A percentile compares a stretch with the other conserved stretches of the same genome.
phyloP scores from a whole-genome alignment of 2,329 filamentous ascomycete species.

The Hypoxylon sp. region DNA sequence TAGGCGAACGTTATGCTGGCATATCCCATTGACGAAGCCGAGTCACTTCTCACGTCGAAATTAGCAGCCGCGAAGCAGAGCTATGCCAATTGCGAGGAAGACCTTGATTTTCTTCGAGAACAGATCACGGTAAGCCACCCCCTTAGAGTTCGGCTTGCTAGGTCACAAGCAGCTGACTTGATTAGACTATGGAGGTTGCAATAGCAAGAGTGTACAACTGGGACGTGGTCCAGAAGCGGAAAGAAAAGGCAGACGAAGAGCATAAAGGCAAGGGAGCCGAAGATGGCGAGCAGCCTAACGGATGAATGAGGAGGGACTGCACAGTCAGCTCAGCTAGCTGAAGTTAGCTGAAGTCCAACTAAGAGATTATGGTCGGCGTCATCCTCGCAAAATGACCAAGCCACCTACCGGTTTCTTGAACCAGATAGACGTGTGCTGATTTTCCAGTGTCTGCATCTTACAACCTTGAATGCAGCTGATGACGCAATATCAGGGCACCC shows the following conservation, averaged over 20 bases:
- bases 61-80: slow-evolving; percentile 84
- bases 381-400: neutral
- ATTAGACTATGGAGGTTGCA: slow-evolving; percentile 95
- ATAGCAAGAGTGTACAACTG: slow-evolving; percentile 99
- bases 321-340: slow-evolving; percentile 1
- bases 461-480: slow-evolving; percentile 18
- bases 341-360: slow-evolving; percentile 2
- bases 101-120: slow-evolving; percentile 93
- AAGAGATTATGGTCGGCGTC: slow-evolving; percentile 7
- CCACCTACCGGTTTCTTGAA: neutral
- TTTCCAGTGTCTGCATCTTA: slow-evolving; percentile 13
- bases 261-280: slow-evolving; percentile 58
- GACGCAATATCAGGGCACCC: slow-evolving; percentile 27
- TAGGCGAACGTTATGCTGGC: slow-evolving; percentile 97
- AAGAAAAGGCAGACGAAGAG: slow-evolving; percentile 82
- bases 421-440: slow-evolving; percentile 17
- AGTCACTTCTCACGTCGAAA: slow-evolving; percentile 82
- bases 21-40: slow-evolving; percentile 91
- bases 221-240: slow-evolving; percentile 96
- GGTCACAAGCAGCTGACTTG: slow-evolving; percentile 11
- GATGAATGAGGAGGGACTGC: slow-evolving; percentile 39
- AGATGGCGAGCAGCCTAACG: slow-evolving; percentile 57
- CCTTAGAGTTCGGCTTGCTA: no score
- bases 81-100: slow-evolving; percentile 91
- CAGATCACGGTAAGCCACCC: slow-evolving; percentile 85